Conservation (phyloP, 495 filamentous ascomycete species). For the Articulospora tetracladia region DNA sequence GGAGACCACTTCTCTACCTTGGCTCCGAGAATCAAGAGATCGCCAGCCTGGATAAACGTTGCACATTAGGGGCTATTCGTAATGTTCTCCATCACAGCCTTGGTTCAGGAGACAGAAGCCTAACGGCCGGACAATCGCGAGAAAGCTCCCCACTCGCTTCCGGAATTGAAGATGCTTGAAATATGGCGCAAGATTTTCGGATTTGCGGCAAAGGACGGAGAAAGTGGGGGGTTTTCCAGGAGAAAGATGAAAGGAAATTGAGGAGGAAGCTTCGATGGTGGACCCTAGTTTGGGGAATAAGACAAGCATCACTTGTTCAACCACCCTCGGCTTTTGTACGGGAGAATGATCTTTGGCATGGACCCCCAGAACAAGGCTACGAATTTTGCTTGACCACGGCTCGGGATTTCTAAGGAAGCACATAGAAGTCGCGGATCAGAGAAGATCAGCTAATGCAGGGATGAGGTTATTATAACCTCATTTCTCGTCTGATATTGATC, state of each 20-base stretch:
- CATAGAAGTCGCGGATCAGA: background rate
- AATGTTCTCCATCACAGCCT: background rate
- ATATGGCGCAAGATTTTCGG: background rate
- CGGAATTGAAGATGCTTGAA: background rate
- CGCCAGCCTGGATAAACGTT: background rate
- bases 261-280: background rate
- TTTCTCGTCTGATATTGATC: slow-evolving; percentile 1
- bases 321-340: background rate
- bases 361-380: background rate
- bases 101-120: background rate
- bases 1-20: background rate
- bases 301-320: background rate
- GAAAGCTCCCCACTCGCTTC: background rate
- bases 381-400: background rate
- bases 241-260: background rate
- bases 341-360: background rate
- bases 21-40: background rate
- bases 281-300: background rate
- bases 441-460: background rate
- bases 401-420: background rate
- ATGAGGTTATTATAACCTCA: background rate
- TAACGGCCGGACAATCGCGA: background rate
- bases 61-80: background rate
- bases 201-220: background rate
- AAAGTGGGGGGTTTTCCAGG: background rate